Conservation (phyloP, 2,329 filamentous ascomycete genomes). For the Claviceps quebecensis region DNA sequence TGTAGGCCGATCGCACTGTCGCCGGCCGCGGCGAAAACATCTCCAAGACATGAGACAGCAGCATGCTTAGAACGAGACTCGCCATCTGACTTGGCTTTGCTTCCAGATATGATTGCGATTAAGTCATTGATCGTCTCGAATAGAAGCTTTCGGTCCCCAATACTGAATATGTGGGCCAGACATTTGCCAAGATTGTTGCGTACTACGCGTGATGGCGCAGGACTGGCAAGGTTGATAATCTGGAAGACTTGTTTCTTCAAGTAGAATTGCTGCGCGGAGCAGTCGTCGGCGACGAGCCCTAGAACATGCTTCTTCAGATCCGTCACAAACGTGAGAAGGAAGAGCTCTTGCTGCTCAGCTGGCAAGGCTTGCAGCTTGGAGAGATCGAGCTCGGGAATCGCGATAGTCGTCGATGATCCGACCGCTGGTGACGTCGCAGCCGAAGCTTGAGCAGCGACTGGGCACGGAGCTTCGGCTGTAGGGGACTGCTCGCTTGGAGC, state of each 20-base stretch:
- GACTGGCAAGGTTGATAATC: slow-evolving; percentile 73
- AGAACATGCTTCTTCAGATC: slow-evolving; percentile 70
- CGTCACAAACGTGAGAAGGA: slow-evolving; percentile 78
- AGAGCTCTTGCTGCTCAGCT: slow-evolving; percentile 89
- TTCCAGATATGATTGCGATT: slow-evolving; percentile 53
- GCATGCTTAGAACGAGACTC: slow-evolving; percentile 75
- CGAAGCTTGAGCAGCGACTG: slow-evolving; percentile 5
- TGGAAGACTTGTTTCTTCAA: slow-evolving; percentile 92
- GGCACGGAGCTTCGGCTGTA: neutral
- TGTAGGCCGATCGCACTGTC: slow-evolving; percentile 84
- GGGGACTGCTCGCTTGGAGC: slow-evolving; percentile 13
- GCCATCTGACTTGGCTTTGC: slow-evolving; percentile 61
- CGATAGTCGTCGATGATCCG: slow-evolving; percentile 22
- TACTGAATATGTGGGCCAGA: slow-evolving; percentile 66
- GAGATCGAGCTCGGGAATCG: slow-evolving; percentile 72
- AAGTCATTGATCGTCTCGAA: slow-evolving; percentile 93
- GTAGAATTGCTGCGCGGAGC: slow-evolving; percentile 77
- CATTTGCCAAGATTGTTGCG: slow-evolving; percentile 79
- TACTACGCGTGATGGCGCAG: slow-evolving; percentile 74
- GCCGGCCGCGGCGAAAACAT: slow-evolving; percentile 81
- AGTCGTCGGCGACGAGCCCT: slow-evolving; percentile 59
- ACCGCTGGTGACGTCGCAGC: slow-evolving; percentile 9
- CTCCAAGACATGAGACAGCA: slow-evolving; percentile 72
- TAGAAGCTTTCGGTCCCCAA: slow-evolving; percentile 79
- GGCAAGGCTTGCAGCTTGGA: slow-evolving; percentile 79